A percentile compares a stretch with the other conserved stretches of the same genome.
phyloP scores from a whole-genome alignment of 768 basidiomycete species.

The Pleurotus salmoneostramineus region DNA sequence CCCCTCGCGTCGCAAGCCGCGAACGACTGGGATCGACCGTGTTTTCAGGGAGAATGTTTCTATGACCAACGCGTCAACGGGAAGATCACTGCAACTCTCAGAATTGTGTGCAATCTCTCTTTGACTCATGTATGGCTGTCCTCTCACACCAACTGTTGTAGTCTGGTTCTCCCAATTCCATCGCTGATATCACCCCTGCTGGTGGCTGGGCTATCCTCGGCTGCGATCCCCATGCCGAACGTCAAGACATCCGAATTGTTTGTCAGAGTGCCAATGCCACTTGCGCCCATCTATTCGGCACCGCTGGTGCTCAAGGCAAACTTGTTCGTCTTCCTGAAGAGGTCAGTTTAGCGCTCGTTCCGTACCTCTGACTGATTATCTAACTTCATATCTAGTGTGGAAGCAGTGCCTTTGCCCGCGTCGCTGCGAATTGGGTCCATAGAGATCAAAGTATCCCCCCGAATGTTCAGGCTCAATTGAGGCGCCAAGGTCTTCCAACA shows the following conservation, averaged over 20 bases:
- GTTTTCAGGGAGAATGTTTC: constrained; percentile 12
- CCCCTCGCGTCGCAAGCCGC: not conserved
- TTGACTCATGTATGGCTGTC: not conserved
- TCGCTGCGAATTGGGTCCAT: constrained; percentile 16
- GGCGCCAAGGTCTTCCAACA: constrained; percentile 8
- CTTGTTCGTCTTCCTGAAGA: constrained; percentile 30
- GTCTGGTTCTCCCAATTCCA: not conserved
- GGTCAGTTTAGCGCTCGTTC: constrained; percentile 15
- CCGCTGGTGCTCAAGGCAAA: constrained; percentile 26
- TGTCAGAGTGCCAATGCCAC: constrained; percentile 12
- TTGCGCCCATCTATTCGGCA: constrained; percentile 17
- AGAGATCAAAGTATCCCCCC: constrained; percentile 17
- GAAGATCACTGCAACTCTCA: not conserved
- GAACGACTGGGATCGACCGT: constrained; percentile 9
- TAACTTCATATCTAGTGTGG: constrained; percentile 14
- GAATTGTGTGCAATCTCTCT: not conserved
- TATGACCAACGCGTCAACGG: constrained; percentile 9
- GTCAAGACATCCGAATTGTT: constrained; percentile 14
- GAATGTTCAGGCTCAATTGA: constrained; percentile 9
- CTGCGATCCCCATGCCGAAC: constrained; percentile 15
- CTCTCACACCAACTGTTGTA: not conserved
- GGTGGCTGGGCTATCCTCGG: constrained; percentile 29
- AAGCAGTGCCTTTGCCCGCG: constrained; percentile 15
- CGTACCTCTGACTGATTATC: not conserved
- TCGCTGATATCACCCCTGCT: constrained; percentile 11